These are phyloP conservation scores for Taphrina betulina DNA, from an alignment of 1,139 yeast species.

Conservation along the genomic window DNA sequence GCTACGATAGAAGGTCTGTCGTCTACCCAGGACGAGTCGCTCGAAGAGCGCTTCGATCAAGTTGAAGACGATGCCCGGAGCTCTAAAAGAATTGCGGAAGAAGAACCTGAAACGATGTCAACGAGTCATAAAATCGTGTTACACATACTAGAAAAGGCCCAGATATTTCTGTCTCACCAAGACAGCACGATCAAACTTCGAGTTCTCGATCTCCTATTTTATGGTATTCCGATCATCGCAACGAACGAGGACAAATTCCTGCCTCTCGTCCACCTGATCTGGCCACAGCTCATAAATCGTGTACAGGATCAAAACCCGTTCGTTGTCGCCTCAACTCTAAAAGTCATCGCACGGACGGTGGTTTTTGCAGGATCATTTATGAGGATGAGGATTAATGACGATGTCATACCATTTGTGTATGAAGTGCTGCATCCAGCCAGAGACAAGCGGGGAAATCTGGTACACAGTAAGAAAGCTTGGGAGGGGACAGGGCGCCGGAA, in stretches of 20 bases:
- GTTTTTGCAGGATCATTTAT: conserved; percentile 54
- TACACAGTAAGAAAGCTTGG: conserved; percentile 5
- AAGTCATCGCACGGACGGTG: conserved; percentile 48
- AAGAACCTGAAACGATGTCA: conserved; percentile 63
- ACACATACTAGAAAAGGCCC: conserved; percentile 66
- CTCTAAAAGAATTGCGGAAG: conserved; percentile 42
- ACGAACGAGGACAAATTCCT: conserved; percentile 59
- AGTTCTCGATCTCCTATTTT: conserved; percentile 54
- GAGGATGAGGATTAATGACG: conserved; percentile 35
- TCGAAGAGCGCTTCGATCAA: conserved; percentile 42
- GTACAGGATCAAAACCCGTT: conserved; percentile 42
- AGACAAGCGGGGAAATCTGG: conserved; percentile 11
- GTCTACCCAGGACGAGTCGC: conserved; percentile 41
- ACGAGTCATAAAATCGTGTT: conserved; percentile 60
- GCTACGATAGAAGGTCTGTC: conserved; percentile 2
- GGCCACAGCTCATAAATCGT: conserved; percentile 55
- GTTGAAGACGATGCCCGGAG: conserved; percentile 33
- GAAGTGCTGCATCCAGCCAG: conserved; percentile 5
- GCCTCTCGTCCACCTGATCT: conserved; percentile 66
- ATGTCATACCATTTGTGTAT: conserved; percentile 18
- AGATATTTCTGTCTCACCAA: conserved; percentile 67
- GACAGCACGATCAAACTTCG: conserved; percentile 58
- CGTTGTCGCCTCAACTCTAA: conserved; percentile 48
- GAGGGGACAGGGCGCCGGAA: conserved; percentile 26
- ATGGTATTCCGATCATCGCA: conserved; percentile 61